Conservation (phyloP, 352 stramenopile genomes). For the Globisporangium iwayamae region DNA sequence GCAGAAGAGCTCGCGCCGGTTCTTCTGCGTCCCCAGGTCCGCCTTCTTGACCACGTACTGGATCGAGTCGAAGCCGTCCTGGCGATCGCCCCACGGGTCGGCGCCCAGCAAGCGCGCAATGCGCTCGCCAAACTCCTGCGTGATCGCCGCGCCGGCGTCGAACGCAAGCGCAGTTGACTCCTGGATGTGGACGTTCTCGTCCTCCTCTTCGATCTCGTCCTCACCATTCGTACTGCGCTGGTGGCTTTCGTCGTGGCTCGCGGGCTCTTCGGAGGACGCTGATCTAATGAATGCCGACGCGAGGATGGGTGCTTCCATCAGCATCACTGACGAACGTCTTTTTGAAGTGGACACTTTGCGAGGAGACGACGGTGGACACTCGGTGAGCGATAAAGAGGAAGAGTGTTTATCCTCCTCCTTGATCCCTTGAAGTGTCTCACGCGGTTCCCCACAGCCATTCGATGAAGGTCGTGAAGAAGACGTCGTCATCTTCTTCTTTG, state of each 20-base stretch:
- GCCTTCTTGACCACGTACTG: slow-evolving; percentile 61
- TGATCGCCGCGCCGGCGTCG: slow-evolving; percentile 68
- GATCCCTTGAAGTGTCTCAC: slow-evolving; percentile 38
- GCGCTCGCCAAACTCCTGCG: slow-evolving; percentile 60
- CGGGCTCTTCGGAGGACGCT: slow-evolving; percentile 7
- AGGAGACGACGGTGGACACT: slow-evolving; percentile 18
- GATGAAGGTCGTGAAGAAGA: background rate
- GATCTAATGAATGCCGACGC: slow-evolving; percentile 35
- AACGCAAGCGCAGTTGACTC: slow-evolving; percentile 27
- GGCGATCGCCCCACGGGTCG: slow-evolving; percentile 75
- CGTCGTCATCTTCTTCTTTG: slow-evolving; percentile 14
- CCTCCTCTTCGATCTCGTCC: slow-evolving; percentile 5
- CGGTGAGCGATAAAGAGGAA: background rate
- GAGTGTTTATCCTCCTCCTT: slow-evolving; percentile 30
- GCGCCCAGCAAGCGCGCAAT: slow-evolving; percentile 60
- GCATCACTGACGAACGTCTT: slow-evolving; percentile 18
- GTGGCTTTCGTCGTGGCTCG: slow-evolving; percentile 21
- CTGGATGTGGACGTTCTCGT: slow-evolving; percentile 7
- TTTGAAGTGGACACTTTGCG: slow-evolving; percentile 15
- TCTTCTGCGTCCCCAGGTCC: slow-evolving; percentile 34
- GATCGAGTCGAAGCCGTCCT: slow-evolving; percentile 78
- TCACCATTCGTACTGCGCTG: background rate
- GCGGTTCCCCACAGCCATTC: slow-evolving; percentile 4
- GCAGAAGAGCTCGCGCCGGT: slow-evolving; percentile 57
- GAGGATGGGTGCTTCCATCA: slow-evolving; percentile 54